A percentile compares a stretch with the other conserved stretches of the same genome.
Conservation (phyloP, 345 rosid species). For the Balakata baccata region DNA sequence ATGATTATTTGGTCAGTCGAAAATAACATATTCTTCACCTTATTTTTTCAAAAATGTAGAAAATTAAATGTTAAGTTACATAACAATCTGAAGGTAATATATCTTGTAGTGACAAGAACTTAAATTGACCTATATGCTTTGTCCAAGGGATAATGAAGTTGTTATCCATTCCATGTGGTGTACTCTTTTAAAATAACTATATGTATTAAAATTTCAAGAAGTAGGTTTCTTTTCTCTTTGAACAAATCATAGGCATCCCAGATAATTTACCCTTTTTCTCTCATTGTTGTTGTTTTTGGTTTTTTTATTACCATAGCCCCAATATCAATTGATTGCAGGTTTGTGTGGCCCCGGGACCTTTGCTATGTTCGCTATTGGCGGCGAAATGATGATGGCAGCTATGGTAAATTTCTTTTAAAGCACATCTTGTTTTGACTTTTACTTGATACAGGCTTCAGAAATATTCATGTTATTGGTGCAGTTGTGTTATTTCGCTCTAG, state of each 20-base stretch:
- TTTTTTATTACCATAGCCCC: background rate
- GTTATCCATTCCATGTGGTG: background rate
- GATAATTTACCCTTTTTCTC: background rate
- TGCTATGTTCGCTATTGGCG: conserved; percentile 99
- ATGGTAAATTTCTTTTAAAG: conserved; percentile 51
- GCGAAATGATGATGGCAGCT: conserved; percentile 97
- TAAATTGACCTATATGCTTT: no score
- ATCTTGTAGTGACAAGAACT: background rate
- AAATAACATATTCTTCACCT: background rate
- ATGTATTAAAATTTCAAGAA: background rate
- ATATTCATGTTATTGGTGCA: conserved; percentile 39
- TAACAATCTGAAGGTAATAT: background rate
- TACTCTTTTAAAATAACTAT: background rate
- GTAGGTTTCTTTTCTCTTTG: background rate
- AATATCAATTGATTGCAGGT: conserved; percentile 46
- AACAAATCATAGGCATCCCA: background rate
- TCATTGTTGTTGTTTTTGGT: background rate
- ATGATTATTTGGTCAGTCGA: background rate
- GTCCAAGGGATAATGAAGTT: background rate
- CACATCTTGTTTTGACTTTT: conserved; percentile 9
- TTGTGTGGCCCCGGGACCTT: conserved; percentile 99
- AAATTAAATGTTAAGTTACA: background rate
- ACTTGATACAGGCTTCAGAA: conserved; percentile 16
- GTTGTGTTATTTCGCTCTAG: conserved; percentile 97
- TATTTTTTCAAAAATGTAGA: background rate